phyloP scores from a whole-genome alignment of 2,329 filamentous ascomycete genomes.

The Fusarium albidum region DNA sequence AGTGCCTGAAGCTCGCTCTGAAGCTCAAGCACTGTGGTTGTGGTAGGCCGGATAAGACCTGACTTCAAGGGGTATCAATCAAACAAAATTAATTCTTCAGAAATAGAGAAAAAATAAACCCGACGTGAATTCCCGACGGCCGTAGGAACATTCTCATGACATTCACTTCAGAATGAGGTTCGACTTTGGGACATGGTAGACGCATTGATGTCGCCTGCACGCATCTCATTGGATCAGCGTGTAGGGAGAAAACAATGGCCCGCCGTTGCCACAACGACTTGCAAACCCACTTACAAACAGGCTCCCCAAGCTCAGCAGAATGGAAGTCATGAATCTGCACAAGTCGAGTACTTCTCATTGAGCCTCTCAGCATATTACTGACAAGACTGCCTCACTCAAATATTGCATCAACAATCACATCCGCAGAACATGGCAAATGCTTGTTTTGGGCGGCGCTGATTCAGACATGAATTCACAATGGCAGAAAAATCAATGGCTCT shows the following conservation, averaged over 20 bases:
- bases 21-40: background rate
- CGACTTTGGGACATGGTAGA: conserved; percentile 8
- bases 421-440: too few relatives aligned
- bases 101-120: background rate
- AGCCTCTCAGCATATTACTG: too few relatives aligned
- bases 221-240: conserved; percentile 12
- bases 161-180: conserved; percentile 7
- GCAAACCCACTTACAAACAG: too few relatives aligned
- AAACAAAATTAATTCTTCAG: background rate
- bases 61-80: background rate
- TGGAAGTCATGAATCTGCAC: too few relatives aligned
- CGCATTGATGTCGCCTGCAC: background rate
- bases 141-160: background rate
- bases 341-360: too few relatives aligned
- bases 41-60: too few relatives aligned
- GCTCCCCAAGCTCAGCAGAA: too few relatives aligned
- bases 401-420: too few relatives aligned
- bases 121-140: background rate
- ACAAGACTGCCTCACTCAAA: too few relatives aligned
- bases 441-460: too few relatives aligned
- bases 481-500: conserved; percentile 20
- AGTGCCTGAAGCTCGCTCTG: background rate
- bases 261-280: conserved; percentile 33
- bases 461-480: conserved; percentile 11
- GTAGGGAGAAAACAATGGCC: conserved; percentile 25